Conservation (phyloP, 805 yeast genomes). For the Ogataea degrootiae region DNA sequence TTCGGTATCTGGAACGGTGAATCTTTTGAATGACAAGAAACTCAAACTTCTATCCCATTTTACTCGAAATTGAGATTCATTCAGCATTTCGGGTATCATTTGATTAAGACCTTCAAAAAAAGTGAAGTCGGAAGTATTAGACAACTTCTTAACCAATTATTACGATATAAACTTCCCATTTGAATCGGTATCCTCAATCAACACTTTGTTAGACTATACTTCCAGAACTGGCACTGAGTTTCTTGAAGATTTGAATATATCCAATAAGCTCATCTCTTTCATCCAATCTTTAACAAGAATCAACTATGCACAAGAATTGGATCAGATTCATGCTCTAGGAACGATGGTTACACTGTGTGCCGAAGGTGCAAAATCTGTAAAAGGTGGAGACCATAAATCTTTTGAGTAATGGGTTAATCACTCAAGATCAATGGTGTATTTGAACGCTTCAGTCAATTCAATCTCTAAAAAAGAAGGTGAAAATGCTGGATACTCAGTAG, state of each 20-base stretch:
- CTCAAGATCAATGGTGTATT: conserved; percentile 30
- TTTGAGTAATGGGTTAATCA: conserved; percentile 35
- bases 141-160: conserved; percentile 29
- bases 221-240: conserved; percentile 21
- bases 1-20: conserved; percentile 37
- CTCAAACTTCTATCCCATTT: conserved; percentile 1
- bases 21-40: conserved; percentile 8
- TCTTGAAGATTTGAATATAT: conserved; percentile 23
- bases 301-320: conserved; percentile 39
- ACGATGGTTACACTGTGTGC: conserved; percentile 37
- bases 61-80: conserved; percentile 15
- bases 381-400: conserved; percentile 43
- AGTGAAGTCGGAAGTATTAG: conserved; percentile 15
- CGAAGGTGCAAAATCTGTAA: conserved; percentile 29
- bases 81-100: conserved; percentile 29
- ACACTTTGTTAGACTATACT: conserved; percentile 21
- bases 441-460: conserved; percentile 28
- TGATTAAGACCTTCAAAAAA: conserved; percentile 17
- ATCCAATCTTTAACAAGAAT: conserved; percentile 39
- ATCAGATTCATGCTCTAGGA: conserved; percentile 40
- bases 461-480: conserved; percentile 6
- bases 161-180: conserved; percentile 35
- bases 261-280: conserved; percentile 24
- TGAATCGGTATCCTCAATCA: conserved; percentile 17
- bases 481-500: conserved; percentile 2